These are phyloP conservation scores for Rutidosis leptorrhynchoides DNA, from an alignment of 129 eudicot genomes.

Conservation along the genomic window DNA sequence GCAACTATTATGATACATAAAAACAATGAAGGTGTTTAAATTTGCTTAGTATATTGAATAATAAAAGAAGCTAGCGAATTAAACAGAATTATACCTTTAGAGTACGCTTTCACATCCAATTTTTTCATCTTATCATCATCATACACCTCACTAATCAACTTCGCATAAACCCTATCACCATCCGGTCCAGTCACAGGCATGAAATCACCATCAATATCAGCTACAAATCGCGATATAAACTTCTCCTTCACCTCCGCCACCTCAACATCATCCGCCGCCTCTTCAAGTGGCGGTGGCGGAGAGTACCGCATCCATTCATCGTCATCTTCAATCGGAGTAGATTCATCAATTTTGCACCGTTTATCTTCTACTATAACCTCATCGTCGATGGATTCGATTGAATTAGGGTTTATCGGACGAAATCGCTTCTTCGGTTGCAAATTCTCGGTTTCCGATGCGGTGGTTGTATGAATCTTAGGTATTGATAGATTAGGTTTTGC, in stretches of 20 bases:
- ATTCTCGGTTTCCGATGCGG: conserved; percentile 17
- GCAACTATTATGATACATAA: not conserved
- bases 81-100: conserved; percentile 44
- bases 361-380: conserved; percentile 27
- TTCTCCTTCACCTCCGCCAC: conserved; percentile 43
- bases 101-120: conserved; percentile 34
- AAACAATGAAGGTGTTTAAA: not conserved
- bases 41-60: too few relatives aligned
- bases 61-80: not conserved
- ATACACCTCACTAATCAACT: conserved; percentile 35
- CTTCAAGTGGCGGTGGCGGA: conserved; percentile 29
- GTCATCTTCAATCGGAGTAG: conserved; percentile 18
- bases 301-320: conserved; percentile 59
- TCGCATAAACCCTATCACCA: conserved; percentile 94
- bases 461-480: conserved; percentile 11
- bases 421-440: conserved; percentile 45
- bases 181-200: conserved; percentile 81
- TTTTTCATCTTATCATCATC: conserved; percentile 38
- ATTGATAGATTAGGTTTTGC: conserved; percentile 27
- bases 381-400: not conserved
- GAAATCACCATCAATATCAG: conserved; percentile 82
- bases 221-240: conserved; percentile 53
- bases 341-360: conserved; percentile 35
- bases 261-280: conserved; percentile 14
- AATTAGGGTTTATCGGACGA: conserved; percentile 29